Evolutionary conservation across 2,329 filamentous ascomycete genomes (phyloP), one percentile per base, ranked within the genome.

Genomic region (Fusarium sp.): DNA sequence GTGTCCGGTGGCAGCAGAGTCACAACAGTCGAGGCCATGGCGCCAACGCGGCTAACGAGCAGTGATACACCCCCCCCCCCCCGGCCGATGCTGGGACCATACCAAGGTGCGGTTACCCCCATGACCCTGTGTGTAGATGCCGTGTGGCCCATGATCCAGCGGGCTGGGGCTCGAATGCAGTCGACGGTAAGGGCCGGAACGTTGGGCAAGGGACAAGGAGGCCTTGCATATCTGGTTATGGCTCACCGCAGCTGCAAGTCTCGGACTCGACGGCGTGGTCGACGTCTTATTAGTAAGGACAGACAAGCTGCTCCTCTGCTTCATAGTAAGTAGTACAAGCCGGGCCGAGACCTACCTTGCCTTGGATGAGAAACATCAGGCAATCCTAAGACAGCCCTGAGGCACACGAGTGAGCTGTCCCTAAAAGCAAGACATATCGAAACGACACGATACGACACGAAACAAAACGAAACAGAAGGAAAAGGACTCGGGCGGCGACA

Each of bases 211-310:
- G 35, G 63, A 57, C 54, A 68, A 68, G 32, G 45, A 41, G 60
- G 14, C 18, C 35, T 41, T 73, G 34, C 59, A 75, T 60, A n/a
- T 32, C 50, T 61, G 18, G 34, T 63, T 70, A 52, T 57, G 70
- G 63, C 41, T 66, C 72, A 75, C 72, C 57, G 60, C 66, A 73
- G 56, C 61, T 71, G 72, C 59, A 63, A 52, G 70, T 75, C 69
- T 61, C 66, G 72, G 60, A 68, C 50, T 73, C 63, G 63, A 68
- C 56, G 54, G 63, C 63, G 70, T 73, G 72, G 70, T 48, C 20
- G 57, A 66, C 45, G 65, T 61, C 39, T 59, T 65, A 64, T 66
- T 45, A 54, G 34, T 56, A 39, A 43, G 61, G 50, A 64, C 23
- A 56, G 25, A 30, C 25, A 27, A 18, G 45, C 3, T 18, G 45